Evolutionary conservation across 345 rosid species (phyloP).

Genomic region (Citrus trifoliata): DNA sequence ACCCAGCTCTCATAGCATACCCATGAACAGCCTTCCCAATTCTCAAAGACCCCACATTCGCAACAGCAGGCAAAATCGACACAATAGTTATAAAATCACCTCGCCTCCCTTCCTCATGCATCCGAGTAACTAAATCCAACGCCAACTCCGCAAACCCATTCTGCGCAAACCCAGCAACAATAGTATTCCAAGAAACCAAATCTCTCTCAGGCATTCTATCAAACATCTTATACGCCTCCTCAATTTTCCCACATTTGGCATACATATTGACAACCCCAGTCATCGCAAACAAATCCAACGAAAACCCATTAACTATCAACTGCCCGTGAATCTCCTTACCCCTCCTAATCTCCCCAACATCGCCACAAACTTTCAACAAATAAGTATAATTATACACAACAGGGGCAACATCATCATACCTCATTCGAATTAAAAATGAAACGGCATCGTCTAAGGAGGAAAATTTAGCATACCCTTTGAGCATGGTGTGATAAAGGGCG

Average conservation of each 20-base stretch:
- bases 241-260: slow-evolving; percentile 53
- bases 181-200: slow-evolving; percentile 81
- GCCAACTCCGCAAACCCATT: slow-evolving; percentile 62
- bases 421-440: slow-evolving; percentile 56
- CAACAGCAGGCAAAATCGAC: slow-evolving; percentile 68
- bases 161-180: slow-evolving; percentile 72
- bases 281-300: slow-evolving; percentile 60
- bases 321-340: slow-evolving; percentile 78
- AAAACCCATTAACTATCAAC: slow-evolving; percentile 60
- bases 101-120: slow-evolving; percentile 57
- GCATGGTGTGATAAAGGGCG: slow-evolving; percentile 74
- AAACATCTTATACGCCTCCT: slow-evolving; percentile 73
- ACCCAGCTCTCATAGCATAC: slow-evolving; percentile 53
- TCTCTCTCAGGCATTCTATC: slow-evolving; percentile 84
- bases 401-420: slow-evolving; percentile 47
- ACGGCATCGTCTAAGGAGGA: slow-evolving; percentile 50
- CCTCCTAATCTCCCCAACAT: slow-evolving; percentile 42
- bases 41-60: slow-evolving; percentile 39
- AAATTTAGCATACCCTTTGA: slow-evolving; percentile 64
- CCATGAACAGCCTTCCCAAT: slow-evolving; percentile 71
- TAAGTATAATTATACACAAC: slow-evolving; percentile 76
- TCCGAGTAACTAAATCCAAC: slow-evolving; percentile 49
- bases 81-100: slow-evolving; percentile 71
- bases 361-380: slow-evolving; percentile 69
- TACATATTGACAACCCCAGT: slow-evolving; percentile 70